A percentile compares a stretch with the other conserved stretches of the same genome.
Conservation (phyloP, 768 basidiomycete species). For the Russula sp. region DNA sequence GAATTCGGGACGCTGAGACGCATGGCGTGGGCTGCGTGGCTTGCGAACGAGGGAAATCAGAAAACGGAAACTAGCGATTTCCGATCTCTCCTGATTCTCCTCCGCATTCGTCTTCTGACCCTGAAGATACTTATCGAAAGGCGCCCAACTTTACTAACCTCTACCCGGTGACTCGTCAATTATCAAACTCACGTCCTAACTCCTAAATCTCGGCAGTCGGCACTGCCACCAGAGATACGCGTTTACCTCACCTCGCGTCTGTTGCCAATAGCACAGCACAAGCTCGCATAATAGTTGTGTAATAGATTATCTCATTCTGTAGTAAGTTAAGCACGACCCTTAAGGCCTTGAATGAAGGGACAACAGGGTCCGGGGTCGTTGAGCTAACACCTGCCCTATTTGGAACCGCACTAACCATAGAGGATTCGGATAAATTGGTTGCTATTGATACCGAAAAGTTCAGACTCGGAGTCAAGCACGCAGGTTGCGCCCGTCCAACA, state of each 20-base stretch:
- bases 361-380: neutral
- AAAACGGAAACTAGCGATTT: neutral
- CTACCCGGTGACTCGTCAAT: neutral
- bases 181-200: slow-evolving; percentile 20
- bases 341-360: too few species aligned
- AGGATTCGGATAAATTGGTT: neutral
- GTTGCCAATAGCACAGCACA: slow-evolving; percentile 36
- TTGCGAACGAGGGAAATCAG: too few species aligned
- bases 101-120: too few species aligned
- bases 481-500: neutral
- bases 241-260: slow-evolving; percentile 36
- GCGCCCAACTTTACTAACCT: too few species aligned
- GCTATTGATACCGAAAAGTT: neutral
- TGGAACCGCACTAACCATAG: neutral
- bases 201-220: neutral
- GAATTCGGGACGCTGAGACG: too few species aligned
- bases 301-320: neutral
- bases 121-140: too few species aligned
- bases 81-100: neutral
- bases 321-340: neutral
- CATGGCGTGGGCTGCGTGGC: too few species aligned
- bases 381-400: neutral
- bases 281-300: too few species aligned
- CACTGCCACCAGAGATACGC: slow-evolving; percentile 18
- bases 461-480: neutral